Conservation (phyloP, 495 filamentous ascomycete genomes). For the Apodospora peruviana region DNA sequence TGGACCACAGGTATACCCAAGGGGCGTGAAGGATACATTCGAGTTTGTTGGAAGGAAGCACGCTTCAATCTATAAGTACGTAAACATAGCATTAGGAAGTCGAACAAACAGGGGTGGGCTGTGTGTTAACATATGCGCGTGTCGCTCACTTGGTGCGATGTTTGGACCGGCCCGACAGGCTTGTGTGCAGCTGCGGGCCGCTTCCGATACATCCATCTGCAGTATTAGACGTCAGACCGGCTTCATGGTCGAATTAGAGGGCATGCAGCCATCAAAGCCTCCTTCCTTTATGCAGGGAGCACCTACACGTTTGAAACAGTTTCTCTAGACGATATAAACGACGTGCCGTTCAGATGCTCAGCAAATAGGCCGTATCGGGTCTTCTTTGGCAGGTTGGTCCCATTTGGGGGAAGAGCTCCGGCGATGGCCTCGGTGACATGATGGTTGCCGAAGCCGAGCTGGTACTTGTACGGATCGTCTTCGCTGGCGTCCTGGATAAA, state of each 20-base stretch:
- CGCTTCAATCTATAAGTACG: slow-evolving; percentile 14
- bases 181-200: slow-evolving; percentile 63
- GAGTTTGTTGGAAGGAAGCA: slow-evolving; percentile 42
- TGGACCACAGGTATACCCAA: slow-evolving; percentile 69
- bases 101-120: too few relatives aligned
- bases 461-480: slow-evolving; percentile 26
- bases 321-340: slow-evolving; percentile 67
- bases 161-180: slow-evolving; percentile 5
- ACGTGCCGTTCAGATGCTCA: slow-evolving; percentile 78
- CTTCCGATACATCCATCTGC: slow-evolving; percentile 69
- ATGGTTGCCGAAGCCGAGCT: slow-evolving; percentile 23
- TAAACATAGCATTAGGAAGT: not conserved
- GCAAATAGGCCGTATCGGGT: slow-evolving; percentile 59
- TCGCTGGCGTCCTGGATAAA: slow-evolving; percentile 1
- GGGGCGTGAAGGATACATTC: slow-evolving; percentile 56
- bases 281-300: not conserved
- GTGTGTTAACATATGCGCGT: too few relatives aligned
- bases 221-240: not conserved
- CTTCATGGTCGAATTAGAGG: not conserved
- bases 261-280: not conserved
- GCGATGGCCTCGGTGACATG: slow-evolving; percentile 22
- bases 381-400: slow-evolving; percentile 68
- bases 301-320: slow-evolving; percentile 42
- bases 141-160: slow-evolving; percentile 2
- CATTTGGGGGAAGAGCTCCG: slow-evolving; percentile 33